phyloP scores from a whole-genome alignment of 73 alveolate species.

The Effrenium voratum region DNA sequence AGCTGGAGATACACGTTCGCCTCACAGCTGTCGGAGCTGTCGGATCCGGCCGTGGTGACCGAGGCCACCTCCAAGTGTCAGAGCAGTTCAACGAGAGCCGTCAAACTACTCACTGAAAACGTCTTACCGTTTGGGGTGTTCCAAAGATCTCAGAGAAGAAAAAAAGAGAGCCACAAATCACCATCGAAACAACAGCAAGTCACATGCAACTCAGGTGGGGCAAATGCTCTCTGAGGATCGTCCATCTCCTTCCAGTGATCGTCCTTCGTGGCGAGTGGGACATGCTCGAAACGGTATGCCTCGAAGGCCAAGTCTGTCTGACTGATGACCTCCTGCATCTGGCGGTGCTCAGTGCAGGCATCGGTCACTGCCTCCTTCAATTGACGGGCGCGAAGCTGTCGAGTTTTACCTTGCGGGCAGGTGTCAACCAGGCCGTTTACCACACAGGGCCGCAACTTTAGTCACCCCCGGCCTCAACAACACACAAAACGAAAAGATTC shows the following conservation, averaged over 20 bases:
- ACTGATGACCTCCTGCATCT: background rate
- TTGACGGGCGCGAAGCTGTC: background rate
- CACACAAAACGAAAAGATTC: too few species aligned
- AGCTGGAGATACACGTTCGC: slow-evolving; percentile 13
- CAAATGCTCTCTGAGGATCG: background rate
- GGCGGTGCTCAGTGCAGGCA: slow-evolving; percentile 22
- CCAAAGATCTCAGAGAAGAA: too few species aligned
- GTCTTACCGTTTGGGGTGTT: too few species aligned
- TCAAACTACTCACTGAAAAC: too few species aligned
- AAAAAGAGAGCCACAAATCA: background rate
- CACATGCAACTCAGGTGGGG: background rate
- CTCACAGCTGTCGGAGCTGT: background rate
- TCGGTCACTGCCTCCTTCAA: background rate
- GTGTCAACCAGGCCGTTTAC: too few species aligned
- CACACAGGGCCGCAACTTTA: too few species aligned
- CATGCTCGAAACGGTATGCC: slow-evolving; percentile 31
- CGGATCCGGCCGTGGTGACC: background rate
- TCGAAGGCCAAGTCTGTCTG: background rate
- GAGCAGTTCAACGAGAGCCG: too few species aligned
- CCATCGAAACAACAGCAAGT: background rate
- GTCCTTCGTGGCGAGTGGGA: background rate
- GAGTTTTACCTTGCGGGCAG: background rate
- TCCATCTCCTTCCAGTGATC: background rate
- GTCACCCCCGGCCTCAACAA: too few species aligned
- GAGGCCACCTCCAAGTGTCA: slow-evolving; percentile 25